Conservation (phyloP, 306 rosid genomes). For the Datisca glomerata region DNA sequence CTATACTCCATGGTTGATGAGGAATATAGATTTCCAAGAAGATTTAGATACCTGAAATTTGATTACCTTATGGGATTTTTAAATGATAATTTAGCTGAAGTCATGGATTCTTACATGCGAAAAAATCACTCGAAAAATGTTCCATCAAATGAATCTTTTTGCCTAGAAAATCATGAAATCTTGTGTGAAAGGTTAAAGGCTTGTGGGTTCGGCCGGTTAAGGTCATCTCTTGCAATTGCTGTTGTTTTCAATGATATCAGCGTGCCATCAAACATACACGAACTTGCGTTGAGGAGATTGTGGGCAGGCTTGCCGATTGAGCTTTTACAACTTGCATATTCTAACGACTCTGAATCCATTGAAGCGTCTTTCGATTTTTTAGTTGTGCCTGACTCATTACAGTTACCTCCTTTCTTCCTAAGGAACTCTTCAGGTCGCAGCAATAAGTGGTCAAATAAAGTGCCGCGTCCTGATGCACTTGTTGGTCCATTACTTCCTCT, state of each 20-base stretch:
- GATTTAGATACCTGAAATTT: conserved; percentile 30
- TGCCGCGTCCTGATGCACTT: conserved; percentile 21
- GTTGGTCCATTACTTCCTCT: conserved; percentile 72
- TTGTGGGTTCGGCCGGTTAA: conserved; percentile 34
- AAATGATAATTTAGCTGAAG: conserved; percentile 28
- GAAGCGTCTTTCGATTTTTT: conserved; percentile 36
- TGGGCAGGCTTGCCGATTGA: conserved; percentile 57
- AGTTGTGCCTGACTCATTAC: conserved; percentile 38
- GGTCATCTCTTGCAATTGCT: conserved; percentile 33
- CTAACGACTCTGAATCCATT: conserved; percentile 28
- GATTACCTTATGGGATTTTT: conserved; percentile 36
- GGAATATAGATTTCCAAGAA: conserved; percentile 28
- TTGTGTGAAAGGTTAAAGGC: conserved; percentile 49
- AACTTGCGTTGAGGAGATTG: conserved; percentile 36
- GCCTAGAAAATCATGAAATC: conserved; percentile 29
- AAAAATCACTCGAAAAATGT: not conserved
- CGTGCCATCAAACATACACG: conserved; percentile 38
- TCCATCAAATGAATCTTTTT: conserved; percentile 13
- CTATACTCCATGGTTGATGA: conserved; percentile 23
- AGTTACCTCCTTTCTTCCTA: conserved; percentile 57
- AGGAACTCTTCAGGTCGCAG: conserved; percentile 35
- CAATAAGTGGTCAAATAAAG: conserved; percentile 30
- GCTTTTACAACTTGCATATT: conserved; percentile 39
- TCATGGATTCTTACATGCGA: conserved; percentile 18
- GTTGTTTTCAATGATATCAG: conserved; percentile 41